Conservation (phyloP, 164 flowering plant genomes). For the Liquidambar formosana region DNA sequence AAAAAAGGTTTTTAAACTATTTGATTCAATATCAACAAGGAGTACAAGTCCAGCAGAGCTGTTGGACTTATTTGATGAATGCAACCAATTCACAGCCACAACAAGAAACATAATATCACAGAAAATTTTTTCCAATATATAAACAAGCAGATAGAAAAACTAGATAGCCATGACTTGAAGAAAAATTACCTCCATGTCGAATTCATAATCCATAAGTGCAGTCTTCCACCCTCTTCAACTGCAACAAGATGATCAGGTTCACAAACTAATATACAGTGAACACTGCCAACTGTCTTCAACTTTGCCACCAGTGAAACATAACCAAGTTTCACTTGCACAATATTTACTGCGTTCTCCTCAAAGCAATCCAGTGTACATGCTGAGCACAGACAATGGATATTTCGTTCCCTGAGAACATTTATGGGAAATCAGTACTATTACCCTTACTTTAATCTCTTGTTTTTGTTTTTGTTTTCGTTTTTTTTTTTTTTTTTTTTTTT, state of each 20-base stretch:
- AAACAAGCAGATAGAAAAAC: not conserved
- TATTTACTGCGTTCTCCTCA: slow-evolving; percentile 63
- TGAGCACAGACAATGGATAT: slow-evolving; percentile 59
- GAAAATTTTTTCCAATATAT: too few relatives aligned
- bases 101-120: too few relatives aligned
- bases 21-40: too few relatives aligned
- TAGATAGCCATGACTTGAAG: not conserved
- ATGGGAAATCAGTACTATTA: slow-evolving; percentile 11
- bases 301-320: slow-evolving; percentile 57
- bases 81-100: too few relatives aligned
- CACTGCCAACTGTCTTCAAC: slow-evolving; percentile 40
- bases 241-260: slow-evolving; percentile 68
- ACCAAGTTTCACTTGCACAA: slow-evolving; percentile 69
- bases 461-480: not conserved
- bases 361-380: slow-evolving; percentile 48
- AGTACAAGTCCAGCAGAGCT: too few relatives aligned
- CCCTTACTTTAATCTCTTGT: not conserved
- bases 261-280: slow-evolving; percentile 74
- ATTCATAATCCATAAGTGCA: slow-evolving; percentile 86
- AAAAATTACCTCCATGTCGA: slow-evolving; percentile 73
- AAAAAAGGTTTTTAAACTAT: too few relatives aligned
- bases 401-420: slow-evolving; percentile 51
- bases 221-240: slow-evolving; percentile 66
- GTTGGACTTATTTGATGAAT: too few relatives aligned
- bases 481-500: too few relatives aligned